These are phyloP conservation scores for Globisporangium nodosum DNA, from an alignment of 352 stramenopile species.

Conservation along the genomic window DNA sequence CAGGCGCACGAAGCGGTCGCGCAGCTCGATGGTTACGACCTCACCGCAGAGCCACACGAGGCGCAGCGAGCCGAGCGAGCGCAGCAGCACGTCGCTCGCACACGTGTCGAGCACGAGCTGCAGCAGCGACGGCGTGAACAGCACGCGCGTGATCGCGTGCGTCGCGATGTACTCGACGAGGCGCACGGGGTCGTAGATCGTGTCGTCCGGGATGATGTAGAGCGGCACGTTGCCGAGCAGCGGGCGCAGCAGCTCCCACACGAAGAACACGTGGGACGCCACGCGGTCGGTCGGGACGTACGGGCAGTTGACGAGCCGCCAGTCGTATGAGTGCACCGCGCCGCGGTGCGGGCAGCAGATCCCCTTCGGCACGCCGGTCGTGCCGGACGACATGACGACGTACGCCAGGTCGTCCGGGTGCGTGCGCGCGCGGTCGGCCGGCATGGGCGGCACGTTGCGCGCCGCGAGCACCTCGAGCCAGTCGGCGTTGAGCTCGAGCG, in stretches of 20 bases:
- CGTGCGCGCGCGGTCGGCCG: constrained; percentile 43
- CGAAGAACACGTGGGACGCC: constrained; percentile 93
- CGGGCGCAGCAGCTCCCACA: constrained; percentile 91
- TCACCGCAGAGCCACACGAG: constrained; percentile 92
- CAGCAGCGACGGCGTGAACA: constrained; percentile 92
- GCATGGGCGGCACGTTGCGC: constrained; percentile 39
- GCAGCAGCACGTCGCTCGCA: constrained; percentile 38
- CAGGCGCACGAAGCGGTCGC: constrained; percentile 77
- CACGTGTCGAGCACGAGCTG: constrained; percentile 84
- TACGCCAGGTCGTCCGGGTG: constrained; percentile 89
- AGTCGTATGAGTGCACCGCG: constrained; percentile 90
- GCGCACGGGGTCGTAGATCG: constrained; percentile 87
- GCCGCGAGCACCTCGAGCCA: constrained; percentile 30
- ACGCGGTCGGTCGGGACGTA: constrained; percentile 75
- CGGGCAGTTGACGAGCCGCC: constrained; percentile 74
- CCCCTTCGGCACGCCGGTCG: constrained; percentile 90
- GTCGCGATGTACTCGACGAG: constrained; percentile 76
- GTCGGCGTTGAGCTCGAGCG: constrained; percentile 59
- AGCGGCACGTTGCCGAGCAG: constrained; percentile 87
- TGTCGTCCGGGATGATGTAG: constrained; percentile 90
- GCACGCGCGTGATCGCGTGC: constrained; percentile 84
- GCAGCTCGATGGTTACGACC: constrained; percentile 89
- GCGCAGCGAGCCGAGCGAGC: constrained; percentile 63
- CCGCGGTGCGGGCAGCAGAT: constrained; percentile 92
- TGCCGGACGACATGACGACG: constrained; percentile 91